These are phyloP conservation scores for Neospora caninum DNA, from an alignment of 169 alveolate species.

Conservation along the genomic window DNA sequence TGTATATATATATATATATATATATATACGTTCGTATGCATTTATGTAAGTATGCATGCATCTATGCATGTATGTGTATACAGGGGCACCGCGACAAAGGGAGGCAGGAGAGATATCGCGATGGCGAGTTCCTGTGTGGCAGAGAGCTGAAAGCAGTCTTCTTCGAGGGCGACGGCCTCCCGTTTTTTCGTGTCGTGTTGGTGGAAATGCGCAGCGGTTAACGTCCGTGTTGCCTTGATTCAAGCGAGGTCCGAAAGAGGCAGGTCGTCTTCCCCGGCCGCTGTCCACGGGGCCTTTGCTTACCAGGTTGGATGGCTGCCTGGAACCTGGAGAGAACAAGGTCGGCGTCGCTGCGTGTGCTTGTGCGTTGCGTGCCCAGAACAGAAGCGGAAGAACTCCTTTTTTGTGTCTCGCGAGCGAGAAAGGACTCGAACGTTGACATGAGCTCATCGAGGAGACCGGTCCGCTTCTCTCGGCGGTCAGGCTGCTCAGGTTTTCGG, in stretches of 20 bases:
- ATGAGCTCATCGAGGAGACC: background rate
- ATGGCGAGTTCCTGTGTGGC: too few relatives aligned
- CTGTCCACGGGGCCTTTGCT: background rate
- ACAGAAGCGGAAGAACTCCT: background rate
- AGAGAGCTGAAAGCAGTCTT: too few relatives aligned
- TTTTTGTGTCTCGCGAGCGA: background rate
- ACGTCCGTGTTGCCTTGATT: too few relatives aligned
- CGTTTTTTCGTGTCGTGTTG: too few relatives aligned
- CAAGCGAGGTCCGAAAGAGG: too few relatives aligned
- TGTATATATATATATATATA: too few relatives aligned
- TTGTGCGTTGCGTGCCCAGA: background rate
- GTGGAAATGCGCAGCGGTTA: too few relatives aligned
- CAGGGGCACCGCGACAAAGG: too few relatives aligned
- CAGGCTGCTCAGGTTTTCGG: background rate
- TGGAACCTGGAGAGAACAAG: background rate
- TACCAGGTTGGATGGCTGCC: background rate
- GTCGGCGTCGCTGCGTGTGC: background rate
- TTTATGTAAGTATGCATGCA: background rate
- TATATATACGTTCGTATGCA: background rate
- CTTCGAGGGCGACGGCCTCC: too few relatives aligned
- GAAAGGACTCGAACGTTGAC: background rate
- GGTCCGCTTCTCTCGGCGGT: background rate
- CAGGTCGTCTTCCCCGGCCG: too few relatives aligned
- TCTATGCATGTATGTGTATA: conserved; percentile 16
- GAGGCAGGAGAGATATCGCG: too few relatives aligned